These are phyloP conservation scores for Anthracocystis setariae DNA, from an alignment of 1,284 basidiomycete genomes.

Conservation along the genomic window DNA sequence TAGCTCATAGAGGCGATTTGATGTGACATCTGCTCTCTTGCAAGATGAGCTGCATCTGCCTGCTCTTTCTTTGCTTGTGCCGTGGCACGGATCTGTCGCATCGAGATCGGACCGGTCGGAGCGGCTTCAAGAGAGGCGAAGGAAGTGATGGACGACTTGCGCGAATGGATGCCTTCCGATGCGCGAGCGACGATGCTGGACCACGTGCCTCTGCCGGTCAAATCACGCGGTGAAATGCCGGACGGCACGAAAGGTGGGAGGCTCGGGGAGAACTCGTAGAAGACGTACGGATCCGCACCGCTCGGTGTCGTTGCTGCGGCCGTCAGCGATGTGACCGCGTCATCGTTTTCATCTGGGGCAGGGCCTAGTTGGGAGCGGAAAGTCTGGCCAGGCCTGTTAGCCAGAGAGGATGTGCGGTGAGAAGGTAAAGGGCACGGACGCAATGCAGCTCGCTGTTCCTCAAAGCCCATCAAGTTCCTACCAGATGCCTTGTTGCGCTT, in stretches of 20 bases:
- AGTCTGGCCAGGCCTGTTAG: slow-evolving; percentile 9
- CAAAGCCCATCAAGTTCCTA: slow-evolving; percentile 31
- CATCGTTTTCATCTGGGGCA: slow-evolving; percentile 11
- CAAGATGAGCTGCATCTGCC: slow-evolving; percentile 30
- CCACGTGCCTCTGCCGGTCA: slow-evolving; percentile 58
- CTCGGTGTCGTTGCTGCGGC: background rate
- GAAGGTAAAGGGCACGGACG: slow-evolving; percentile 3
- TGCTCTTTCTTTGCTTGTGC: slow-evolving; percentile 41
- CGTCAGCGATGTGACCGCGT: background rate
- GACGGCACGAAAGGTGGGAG: slow-evolving; percentile 56
- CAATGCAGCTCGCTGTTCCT: slow-evolving; percentile 43
- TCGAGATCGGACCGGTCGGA: slow-evolving; percentile 45
- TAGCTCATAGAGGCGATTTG: slow-evolving; percentile 44
- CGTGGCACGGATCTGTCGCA: slow-evolving; percentile 45
- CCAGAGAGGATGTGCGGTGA: slow-evolving; percentile 9
- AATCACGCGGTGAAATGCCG: slow-evolving; percentile 43
- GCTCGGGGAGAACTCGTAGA: slow-evolving; percentile 58
- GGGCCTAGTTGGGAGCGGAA: too few relatives aligned
- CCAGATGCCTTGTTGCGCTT: slow-evolving; percentile 40
- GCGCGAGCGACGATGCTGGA: slow-evolving; percentile 56
- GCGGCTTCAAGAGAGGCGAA: slow-evolving; percentile 18
- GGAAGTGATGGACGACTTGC: slow-evolving; percentile 31
- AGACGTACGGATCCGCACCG: slow-evolving; percentile 41
- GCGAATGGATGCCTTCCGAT: slow-evolving; percentile 24
- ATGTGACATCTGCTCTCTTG: slow-evolving; percentile 38